These are phyloP conservation scores for Pilasporangium apinafurcum DNA, from an alignment of 352 stramenopile species.

Conservation along the genomic window DNA sequence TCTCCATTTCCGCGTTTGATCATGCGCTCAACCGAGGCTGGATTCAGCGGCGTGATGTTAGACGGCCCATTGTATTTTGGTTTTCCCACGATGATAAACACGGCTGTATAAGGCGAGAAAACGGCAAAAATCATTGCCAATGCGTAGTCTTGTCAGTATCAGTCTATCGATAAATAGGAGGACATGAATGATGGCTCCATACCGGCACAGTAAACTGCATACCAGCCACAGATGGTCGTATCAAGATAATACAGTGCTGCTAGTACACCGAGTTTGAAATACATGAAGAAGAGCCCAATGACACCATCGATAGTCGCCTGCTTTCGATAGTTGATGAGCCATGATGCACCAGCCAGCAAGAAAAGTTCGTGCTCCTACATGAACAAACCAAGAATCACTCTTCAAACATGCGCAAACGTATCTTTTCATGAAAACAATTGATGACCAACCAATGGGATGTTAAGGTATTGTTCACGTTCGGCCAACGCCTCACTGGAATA, in stretches of 20 bases:
- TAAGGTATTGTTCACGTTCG: slow-evolving; percentile 55
- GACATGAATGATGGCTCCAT: too few relatives aligned
- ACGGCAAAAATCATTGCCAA: too few relatives aligned
- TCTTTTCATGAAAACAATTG: not conserved
- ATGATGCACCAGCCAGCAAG: slow-evolving; percentile 42
- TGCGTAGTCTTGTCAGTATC: not conserved
- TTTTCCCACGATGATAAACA: slow-evolving; percentile 54
- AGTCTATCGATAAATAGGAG: not conserved
- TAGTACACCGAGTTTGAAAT: slow-evolving; percentile 55
- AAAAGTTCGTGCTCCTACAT: slow-evolving; percentile 67
- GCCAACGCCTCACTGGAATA: slow-evolving; percentile 30
- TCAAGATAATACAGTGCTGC: slow-evolving; percentile 67
- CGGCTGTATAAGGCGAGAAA: slow-evolving; percentile 15
- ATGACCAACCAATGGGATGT: slow-evolving; percentile 37
- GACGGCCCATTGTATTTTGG: slow-evolving; percentile 58
- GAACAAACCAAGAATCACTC: not conserved
- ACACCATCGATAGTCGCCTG: slow-evolving; percentile 62
- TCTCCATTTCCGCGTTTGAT: slow-evolving; percentile 24
- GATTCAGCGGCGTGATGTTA: slow-evolving; percentile 42
- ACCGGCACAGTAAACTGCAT: slow-evolving; percentile 53
- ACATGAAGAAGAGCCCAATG: slow-evolving; percentile 62
- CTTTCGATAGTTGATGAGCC: slow-evolving; percentile 71
- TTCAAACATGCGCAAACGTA: not conserved
- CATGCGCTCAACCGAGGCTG: slow-evolving; percentile 37
- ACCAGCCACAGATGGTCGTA: slow-evolving; percentile 53